Conservation (phyloP, 1,284 basidiomycete genomes). For the Ganoderma leucocontextum region DNA sequence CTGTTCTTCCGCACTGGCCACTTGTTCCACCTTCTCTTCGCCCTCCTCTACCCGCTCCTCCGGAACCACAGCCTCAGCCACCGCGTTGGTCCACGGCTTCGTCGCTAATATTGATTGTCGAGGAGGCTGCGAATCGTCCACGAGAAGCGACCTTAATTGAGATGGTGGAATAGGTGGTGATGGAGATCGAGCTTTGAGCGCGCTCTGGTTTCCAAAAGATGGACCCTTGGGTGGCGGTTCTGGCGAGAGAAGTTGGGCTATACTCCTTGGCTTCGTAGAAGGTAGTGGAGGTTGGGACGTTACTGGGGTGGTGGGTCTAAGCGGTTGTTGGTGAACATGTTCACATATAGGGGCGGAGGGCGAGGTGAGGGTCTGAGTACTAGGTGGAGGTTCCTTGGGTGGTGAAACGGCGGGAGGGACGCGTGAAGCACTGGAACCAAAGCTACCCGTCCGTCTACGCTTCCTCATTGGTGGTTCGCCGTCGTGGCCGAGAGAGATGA, state of each 20-base stretch:
- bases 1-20: neutral
- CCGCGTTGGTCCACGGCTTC: neutral
- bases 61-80: neutral
- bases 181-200: neutral
- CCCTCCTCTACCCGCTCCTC: neutral
- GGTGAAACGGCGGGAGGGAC: neutral
- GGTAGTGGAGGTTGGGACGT: neutral
- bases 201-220: neutral
- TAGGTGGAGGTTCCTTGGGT: neutral
- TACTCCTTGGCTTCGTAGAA: conserved; percentile 18
- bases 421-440: conserved; percentile 11
- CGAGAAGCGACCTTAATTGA: neutral
- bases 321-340: neutral
- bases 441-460: conserved; percentile 29
- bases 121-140: neutral
- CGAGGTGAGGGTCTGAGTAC: neutral
- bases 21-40: neutral
- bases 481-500: conserved; percentile 29
- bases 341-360: neutral
- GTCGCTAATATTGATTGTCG: neutral
- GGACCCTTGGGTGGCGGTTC: conserved; percentile 9
- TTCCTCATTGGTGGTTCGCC: conserved; percentile 36
- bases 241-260: conserved; percentile 21
- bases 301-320: conserved; percentile 6
- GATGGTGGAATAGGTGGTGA: neutral